Evolutionary conservation across 1,284 basidiomycete species (phyloP), one percentile per base, ranked within the genome.

Genomic region (Cryptococcus sp.): DNA sequence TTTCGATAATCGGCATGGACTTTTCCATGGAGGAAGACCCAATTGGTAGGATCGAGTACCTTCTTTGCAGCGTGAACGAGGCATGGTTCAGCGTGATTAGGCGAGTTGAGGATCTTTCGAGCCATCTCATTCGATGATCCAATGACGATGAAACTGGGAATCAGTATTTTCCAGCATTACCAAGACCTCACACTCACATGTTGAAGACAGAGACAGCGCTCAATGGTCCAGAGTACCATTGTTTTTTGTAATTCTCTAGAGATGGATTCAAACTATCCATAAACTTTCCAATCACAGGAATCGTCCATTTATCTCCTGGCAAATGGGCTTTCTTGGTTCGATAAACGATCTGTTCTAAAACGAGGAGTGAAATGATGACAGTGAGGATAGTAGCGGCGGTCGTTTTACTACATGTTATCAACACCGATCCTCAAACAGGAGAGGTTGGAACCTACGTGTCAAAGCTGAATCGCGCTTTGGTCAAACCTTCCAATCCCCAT

Each of bases 11-110:
- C 92, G 60, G 94, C 86, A 74, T 98, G 95, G 1, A 80, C 82
- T 79, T 94, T 98, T 57, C 95, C 95, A 63, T 86, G 94, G 47
- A 98, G 81, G 81, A 98, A 98, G 7, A 98, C 95, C 94, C 96
- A 98, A 80, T 98, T 98, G 58, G 96, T 89, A 1, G 88, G 82
- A 58, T 83, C 81, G 43, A 98, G 82, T 53, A 98, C 83, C 64
- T 88, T 82, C 78, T 97, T 97, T 52, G 92, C 96, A 7, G 91
- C 90, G 64, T 93, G 83, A 42, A 97, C 92, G 15, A 98, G 85
- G 74, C 92, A 96, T 4, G 95, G 95, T 75, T 95, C 92, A 49
- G 93, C 87, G 68, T 88, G 86, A 30, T 78, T 84, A 4, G 92
- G 91, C 15, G 90, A 91, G 80, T 96, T 95, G 70, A 97, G 80